A percentile compares a stretch with the other conserved stretches of the same genome.
Evolutionary conservation across 371 early-diverging fungal genomes (phyloP).

Genomic region (Nematocida major): DNA sequence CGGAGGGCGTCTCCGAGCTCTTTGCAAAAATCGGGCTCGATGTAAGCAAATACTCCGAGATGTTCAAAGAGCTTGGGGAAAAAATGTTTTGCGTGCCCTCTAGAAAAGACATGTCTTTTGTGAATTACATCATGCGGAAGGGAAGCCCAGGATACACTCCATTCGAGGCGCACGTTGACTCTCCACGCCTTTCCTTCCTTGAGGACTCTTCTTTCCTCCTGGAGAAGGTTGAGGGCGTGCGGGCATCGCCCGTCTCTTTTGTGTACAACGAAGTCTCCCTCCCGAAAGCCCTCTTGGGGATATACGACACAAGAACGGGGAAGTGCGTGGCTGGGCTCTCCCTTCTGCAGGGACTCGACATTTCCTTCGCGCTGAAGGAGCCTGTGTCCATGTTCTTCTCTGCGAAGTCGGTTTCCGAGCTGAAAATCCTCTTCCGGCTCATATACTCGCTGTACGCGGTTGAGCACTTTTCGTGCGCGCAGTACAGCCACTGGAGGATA

Average conservation of each 20-base stretch:
- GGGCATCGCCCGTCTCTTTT: not conserved
- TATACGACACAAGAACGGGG: not conserved
- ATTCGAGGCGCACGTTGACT: slow-evolving; percentile 16
- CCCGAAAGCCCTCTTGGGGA: not conserved
- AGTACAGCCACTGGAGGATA: slow-evolving; percentile 11
- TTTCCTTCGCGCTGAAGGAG: not conserved
- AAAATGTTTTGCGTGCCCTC: not conserved
- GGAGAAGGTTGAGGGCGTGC: not conserved
- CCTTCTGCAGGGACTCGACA: slow-evolving; percentile 35
- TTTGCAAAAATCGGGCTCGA: slow-evolving; percentile 15
- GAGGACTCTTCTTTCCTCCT: slow-evolving; percentile 23
- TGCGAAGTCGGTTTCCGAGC: slow-evolving; percentile 14
- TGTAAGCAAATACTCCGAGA: slow-evolving; percentile 3
- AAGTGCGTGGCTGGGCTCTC: not conserved
- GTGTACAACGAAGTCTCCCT: slow-evolving; percentile 8
- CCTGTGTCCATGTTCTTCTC: slow-evolving; percentile 46
- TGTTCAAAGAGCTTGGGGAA: slow-evolving; percentile 17
- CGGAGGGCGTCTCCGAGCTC: not conserved
- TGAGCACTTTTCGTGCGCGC: slow-evolving; percentile 6
- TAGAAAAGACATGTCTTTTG: slow-evolving; percentile 21
- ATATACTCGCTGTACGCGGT: slow-evolving; percentile 43
- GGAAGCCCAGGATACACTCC: not conserved
- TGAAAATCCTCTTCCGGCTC: slow-evolving; percentile 32
- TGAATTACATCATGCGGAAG: slow-evolving; percentile 23
- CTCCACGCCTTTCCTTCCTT: slow-evolving; percentile 22